Evolutionary conservation across 2,329 filamentous ascomycete genomes (phyloP), one percentile per base, ranked within the genome.

Genomic region (Trichoderma pleuroti): DNA sequence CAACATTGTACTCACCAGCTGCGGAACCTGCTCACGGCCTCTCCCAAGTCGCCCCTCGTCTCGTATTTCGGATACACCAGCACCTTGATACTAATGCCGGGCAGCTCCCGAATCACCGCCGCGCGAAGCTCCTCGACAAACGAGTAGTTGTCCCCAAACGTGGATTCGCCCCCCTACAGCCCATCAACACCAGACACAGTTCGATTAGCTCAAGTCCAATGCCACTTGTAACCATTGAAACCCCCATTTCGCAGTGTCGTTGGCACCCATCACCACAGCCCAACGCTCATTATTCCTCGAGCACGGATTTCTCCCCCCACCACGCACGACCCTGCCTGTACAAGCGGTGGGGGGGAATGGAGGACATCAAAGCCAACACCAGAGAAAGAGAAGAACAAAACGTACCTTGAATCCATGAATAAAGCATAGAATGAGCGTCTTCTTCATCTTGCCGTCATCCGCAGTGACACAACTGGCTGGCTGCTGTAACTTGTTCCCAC

Each of bases 391-490:
- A 71, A 26, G 64, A 42, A 4, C 42, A 28, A 12, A 18, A 73
- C 76, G 54, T 77, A 90, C 88, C 86, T 96, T 93, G 87, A 97
- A 97, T 78, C 93, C 93, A 81, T 97, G 93, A 72, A 96, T 93
- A 80, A 96, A 96, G 78, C 92, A 92, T 72, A 97, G 83, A 49
- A 97, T 82, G 46, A 97, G 82, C 71, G 92, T 96, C 83, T 93
- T 94, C 84, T 91, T 92, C 80, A 82, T 82, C 62, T 68, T 79
- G 49, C 65, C 70, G 66, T 54, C 72, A 69, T 71, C 34, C 14
- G n/a, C 46, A 21, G 30, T 26, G 21, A 57, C 14, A 9, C 39
- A 18, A 9, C 14, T 54, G 11, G 10, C 24, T 16, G 6, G 12
- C 26, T 28, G n/a, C n/a, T n/a, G n/a, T 14, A 39, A 42, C 18